Evolutionary conservation across 805 yeast species (phyloP).

Genomic region (Candida rishiriensis): DNA sequence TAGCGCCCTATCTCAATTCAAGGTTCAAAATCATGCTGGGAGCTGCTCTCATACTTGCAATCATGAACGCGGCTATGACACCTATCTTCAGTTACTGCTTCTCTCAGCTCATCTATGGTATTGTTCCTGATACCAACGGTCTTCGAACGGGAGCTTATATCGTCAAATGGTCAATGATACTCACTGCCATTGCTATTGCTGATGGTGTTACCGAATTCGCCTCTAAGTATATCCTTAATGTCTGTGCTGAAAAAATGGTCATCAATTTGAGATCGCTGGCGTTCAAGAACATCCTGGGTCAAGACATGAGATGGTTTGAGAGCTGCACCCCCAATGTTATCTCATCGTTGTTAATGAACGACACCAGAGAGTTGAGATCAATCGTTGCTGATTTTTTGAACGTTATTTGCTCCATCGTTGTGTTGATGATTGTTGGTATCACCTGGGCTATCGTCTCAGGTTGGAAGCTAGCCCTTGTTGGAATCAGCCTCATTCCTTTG

Average conservation of each 20-base stretch:
- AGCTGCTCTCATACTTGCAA: conserved; percentile 50
- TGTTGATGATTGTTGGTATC: conserved; percentile 55
- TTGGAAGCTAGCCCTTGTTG: conserved; percentile 85
- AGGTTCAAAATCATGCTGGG: conserved; percentile 22
- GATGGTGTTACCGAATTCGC: conserved; percentile 58
- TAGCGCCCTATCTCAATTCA: conserved; percentile 2
- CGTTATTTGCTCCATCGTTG: conserved; percentile 46
- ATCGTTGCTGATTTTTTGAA: conserved; percentile 61
- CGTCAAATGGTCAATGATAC: conserved; percentile 63
- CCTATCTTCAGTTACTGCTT: conserved; percentile 80
- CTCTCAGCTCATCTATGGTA: conserved; percentile 61
- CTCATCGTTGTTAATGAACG: conserved; percentile 71
- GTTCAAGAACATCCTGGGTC: conserved; percentile 45
- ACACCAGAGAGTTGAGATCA: conserved; percentile 69
- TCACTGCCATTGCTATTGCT: conserved; percentile 54
- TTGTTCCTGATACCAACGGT: conserved; percentile 43
- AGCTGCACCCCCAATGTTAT: conserved; percentile 45
- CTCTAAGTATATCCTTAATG: conserved; percentile 46
- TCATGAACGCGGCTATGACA: conserved; percentile 56
- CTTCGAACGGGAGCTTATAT: conserved; percentile 27
- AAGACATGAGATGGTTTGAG: conserved; percentile 51
- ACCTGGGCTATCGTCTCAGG: conserved; percentile 77
- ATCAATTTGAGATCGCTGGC: conserved; percentile 44
- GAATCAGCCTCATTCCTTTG: conserved; percentile 69
- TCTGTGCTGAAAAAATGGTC: conserved; percentile 68